phyloP scores from a whole-genome alignment of 1,284 basidiomycete genomes.

The Mycosarcoma mackinlayi region DNA sequence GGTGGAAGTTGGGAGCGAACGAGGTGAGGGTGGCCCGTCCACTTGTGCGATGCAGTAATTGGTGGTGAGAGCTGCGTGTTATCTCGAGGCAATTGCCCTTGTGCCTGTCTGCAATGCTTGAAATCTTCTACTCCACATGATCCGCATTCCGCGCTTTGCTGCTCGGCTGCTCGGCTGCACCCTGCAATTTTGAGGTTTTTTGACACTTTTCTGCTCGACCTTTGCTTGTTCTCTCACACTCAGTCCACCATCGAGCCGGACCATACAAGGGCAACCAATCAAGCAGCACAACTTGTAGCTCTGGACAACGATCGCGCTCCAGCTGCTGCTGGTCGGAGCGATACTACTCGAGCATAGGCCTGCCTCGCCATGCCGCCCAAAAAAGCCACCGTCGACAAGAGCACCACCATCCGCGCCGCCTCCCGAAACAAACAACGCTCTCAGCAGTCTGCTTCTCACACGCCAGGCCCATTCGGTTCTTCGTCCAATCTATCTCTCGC shows the following conservation, averaged over 20 bases:
- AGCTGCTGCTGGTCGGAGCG: no score
- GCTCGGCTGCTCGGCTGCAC: no score
- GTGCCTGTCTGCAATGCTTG: no score
- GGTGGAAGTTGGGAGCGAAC: neutral
- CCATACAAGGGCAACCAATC: no score
- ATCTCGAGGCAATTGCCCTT: no score
- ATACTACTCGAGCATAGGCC: neutral
- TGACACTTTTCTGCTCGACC: neutral
- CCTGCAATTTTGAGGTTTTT: neutral
- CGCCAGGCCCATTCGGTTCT: constrained; percentile 25
- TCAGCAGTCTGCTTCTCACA: constrained; percentile 5
- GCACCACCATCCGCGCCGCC: constrained; percentile 39
- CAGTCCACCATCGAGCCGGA: neutral
- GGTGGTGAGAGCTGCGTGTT: constrained; percentile 1
- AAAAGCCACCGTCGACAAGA: constrained; percentile 37
- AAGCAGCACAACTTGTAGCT: no score
- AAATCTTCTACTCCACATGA: constrained; percentile 19
- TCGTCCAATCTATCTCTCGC: constrained; percentile 33
- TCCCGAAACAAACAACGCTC: constrained; percentile 43
- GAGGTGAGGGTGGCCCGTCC: constrained; percentile 7
- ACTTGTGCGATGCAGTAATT: neutral
- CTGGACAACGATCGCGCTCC: no score
- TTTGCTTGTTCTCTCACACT: constrained; percentile 4
- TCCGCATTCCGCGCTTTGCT: neutral
- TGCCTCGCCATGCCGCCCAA: constrained; percentile 14